Evolutionary conservation across 148 eudicot species (phyloP), one percentile per base, ranked within the genome.

Genomic region (Drosera capensis): DNA sequence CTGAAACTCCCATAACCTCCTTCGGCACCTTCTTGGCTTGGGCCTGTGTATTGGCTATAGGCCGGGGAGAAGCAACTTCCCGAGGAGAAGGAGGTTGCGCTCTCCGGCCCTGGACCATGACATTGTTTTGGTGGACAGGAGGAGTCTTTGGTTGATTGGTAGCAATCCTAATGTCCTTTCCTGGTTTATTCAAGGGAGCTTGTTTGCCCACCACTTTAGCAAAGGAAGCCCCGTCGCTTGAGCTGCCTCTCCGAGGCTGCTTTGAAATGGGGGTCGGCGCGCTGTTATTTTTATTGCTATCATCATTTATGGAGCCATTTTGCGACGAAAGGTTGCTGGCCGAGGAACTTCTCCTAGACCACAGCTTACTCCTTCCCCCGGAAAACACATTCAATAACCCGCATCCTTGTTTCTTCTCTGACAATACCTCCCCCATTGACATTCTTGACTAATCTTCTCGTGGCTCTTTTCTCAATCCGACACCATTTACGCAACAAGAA

Each of bases 381-480:
- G 80, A 75, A 43, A 90, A 71, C 6, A 78, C 84, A 20, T 38
- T 59, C 5, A 78, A 35, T 3, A 90, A 24, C 39, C 99, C 85
- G 65, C 99, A 90, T 1, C 93, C 85, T 13, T 56, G 37, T 60
- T 18, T 79, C 50, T 19, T 77, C 23, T 72, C 75, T 0, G 71
- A 57, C 22, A 82, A 70, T 0, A 3, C 31, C 25, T 67, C 73
- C 40, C 58, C 79, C 81, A 72, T 75, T 40, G 35, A 30, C n/a
- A n/a, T n/a, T n/a, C n/a, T n/a, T n/a, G n/a, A n/a, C n/a, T n/a
- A n/a, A n/a, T n/a, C n/a, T n/a, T n/a, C n/a, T n/a, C n/a, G n/a
- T n/a, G n/a, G n/a, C n/a, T n/a, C n/a, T n/a, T n/a, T n/a, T n/a
- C n/a, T n/a, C n/a, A n/a, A n/a, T n/a, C n/a, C n/a, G n/a, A n/a